Conservation (phyloP, 345 rosid species). For the Corchorus olitorius region DNA sequence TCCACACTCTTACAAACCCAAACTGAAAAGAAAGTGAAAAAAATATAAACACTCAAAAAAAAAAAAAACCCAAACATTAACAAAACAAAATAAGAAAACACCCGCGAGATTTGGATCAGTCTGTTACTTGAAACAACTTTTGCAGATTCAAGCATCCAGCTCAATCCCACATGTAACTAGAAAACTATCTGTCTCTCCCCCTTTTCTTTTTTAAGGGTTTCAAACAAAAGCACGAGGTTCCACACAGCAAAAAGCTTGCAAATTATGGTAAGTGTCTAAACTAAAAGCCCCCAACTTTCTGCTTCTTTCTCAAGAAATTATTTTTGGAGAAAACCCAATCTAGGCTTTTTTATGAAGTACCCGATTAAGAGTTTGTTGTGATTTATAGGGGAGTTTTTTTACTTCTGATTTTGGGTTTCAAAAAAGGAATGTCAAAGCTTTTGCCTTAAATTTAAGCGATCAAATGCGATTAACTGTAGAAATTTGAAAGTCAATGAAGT, state of each 20-base stretch:
- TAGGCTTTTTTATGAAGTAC: not conserved
- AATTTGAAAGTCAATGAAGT: constrained; percentile 1
- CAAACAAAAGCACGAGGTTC: not conserved
- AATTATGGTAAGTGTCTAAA: constrained; percentile 20
- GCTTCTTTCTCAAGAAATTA: not conserved
- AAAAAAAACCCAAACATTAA: not conserved
- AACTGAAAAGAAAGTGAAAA: not conserved
- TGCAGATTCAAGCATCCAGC: not conserved
- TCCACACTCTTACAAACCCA: not conserved
- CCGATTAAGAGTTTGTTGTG: constrained; percentile 5
- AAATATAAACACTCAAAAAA: not conserved
- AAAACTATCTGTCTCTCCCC: not conserved
- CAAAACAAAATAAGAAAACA: not conserved
- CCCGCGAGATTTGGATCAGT: constrained; percentile 8
- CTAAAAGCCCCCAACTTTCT: not conserved
- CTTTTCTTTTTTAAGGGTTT: not conserved
- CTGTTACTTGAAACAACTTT: not conserved
- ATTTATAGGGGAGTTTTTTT: not conserved
- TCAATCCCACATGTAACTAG: not conserved
- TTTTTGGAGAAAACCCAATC: not conserved
- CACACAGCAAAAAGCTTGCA: constrained; percentile 4
- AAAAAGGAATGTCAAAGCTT: not conserved
- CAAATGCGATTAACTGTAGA: constrained; percentile 8
- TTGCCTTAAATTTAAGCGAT: constrained; percentile 3
- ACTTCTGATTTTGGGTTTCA: not conserved